Percentiles rank a stretch among this genome's conserved stretches.
Conservation (phyloP, 179 eudicot genomes). For the Amaranthus tricolor region DNA sequence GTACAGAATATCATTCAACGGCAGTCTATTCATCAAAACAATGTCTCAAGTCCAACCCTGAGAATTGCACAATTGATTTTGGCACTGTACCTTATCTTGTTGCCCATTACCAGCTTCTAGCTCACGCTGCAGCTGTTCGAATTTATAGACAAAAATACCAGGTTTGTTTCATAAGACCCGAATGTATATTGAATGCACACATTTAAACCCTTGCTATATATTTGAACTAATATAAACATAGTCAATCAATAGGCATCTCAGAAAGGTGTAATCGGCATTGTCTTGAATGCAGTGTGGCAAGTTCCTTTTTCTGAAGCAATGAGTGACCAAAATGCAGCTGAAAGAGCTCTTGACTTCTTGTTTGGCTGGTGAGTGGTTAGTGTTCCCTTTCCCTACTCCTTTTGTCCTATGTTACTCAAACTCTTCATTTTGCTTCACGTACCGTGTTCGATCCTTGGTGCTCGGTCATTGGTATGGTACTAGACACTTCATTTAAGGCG, state of each 20-base stretch:
- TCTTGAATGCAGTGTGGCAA: conserved; percentile 34
- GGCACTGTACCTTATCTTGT: conserved; percentile 35
- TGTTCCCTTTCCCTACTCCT: too few species aligned
- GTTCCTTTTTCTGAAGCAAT: conserved; percentile 31
- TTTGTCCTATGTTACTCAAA: too few species aligned
- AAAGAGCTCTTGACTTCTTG: conserved; percentile 46
- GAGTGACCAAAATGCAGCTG: conserved; percentile 27
- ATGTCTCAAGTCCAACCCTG: conserved; percentile 22
- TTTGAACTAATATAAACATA: neutral
- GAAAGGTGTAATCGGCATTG: conserved; percentile 47
- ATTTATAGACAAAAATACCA: conserved; percentile 36
- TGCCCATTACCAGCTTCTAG: conserved; percentile 38
- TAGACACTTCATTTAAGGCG: too few species aligned
- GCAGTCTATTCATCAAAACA: conserved; percentile 28
- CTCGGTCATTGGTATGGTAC: too few species aligned
- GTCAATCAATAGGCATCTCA: conserved; percentile 32
- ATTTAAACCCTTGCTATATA: neutral
- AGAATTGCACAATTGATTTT: conserved; percentile 21
- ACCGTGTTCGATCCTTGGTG: too few species aligned
- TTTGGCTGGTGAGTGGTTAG: conserved; percentile 39
- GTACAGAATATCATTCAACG: conserved; percentile 12
- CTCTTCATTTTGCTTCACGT: too few species aligned
- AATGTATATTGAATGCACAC: neutral
- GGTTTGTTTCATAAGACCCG: conserved; percentile 19
- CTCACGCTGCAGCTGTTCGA: conserved; percentile 37